Conservation (phyloP, 805 yeast genomes). For the Candida parachauliodes region DNA sequence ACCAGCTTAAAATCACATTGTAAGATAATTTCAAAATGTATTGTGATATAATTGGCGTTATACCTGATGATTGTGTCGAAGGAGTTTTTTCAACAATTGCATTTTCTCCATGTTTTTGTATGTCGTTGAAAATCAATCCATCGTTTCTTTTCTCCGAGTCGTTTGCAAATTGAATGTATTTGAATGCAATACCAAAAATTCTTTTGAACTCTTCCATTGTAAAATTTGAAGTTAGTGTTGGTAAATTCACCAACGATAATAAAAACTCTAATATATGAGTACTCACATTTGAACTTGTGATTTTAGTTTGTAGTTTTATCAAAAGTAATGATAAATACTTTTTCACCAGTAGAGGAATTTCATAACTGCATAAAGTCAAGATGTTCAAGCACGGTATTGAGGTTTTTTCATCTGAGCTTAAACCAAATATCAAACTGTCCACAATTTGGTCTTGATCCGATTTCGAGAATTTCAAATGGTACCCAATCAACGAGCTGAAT, state of each 20-base stretch:
- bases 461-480: slow-evolving; percentile 50
- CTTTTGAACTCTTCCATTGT: slow-evolving; percentile 73
- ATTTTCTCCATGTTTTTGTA: slow-evolving; percentile 42
- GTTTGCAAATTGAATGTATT: slow-evolving; percentile 67
- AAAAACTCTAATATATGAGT: slow-evolving; percentile 76
- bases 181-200: slow-evolving; percentile 80
- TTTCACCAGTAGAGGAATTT: slow-evolving; percentile 69
- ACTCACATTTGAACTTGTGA: slow-evolving; percentile 65
- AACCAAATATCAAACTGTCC: slow-evolving; percentile 54
- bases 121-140: slow-evolving; percentile 11
- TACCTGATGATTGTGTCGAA: slow-evolving; percentile 44
- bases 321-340: slow-evolving; percentile 65
- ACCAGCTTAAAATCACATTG: slow-evolving; percentile 68
- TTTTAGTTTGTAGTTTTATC: slow-evolving; percentile 69
- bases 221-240: slow-evolving; percentile 65
- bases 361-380: slow-evolving; percentile 75
- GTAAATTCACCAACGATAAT: slow-evolving; percentile 60
- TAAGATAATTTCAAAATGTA: slow-evolving; percentile 65
- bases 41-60: slow-evolving; percentile 49
- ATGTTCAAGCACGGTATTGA: slow-evolving; percentile 77
- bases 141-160: slow-evolving; percentile 37
- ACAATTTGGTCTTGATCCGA: slow-evolving; percentile 63
- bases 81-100: slow-evolving; percentile 51
- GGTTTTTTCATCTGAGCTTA: slow-evolving; percentile 74
- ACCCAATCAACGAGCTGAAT: slow-evolving; percentile 60